These are phyloP conservation scores for Chlorella variabilis DNA, from an alignment of 163 green algal species.

Conservation along the genomic window DNA sequence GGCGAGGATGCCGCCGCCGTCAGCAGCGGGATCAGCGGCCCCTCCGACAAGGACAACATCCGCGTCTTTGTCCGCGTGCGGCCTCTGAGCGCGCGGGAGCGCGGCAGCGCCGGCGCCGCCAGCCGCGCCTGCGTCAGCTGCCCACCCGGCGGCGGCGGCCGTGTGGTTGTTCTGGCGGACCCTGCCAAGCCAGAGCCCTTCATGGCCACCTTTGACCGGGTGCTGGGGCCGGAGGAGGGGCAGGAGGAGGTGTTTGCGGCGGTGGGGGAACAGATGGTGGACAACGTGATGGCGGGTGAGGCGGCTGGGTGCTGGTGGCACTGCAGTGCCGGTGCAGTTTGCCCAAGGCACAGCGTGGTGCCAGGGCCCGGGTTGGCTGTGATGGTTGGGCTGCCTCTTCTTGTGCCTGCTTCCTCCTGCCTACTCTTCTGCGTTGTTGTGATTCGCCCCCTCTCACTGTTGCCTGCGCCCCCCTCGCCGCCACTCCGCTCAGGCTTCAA, in stretches of 20 bases:
- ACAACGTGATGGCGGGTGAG: slow-evolving; percentile 43
- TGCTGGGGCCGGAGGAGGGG: slow-evolving; percentile 32
- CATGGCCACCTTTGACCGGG: slow-evolving; percentile 37
- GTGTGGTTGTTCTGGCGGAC: slow-evolving; percentile 41
- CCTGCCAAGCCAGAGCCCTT: slow-evolving; percentile 17
- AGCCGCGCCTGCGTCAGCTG: neutral
- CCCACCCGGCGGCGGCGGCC: neutral
- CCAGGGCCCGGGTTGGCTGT: too few relatives aligned
- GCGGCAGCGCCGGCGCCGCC: neutral
- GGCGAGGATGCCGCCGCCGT: slow-evolving; percentile 2
- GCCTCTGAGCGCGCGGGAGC: slow-evolving; percentile 24
- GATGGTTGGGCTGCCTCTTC: neutral
- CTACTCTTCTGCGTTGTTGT: too few relatives aligned
- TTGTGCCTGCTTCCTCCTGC: neutral
- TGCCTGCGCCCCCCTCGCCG: neutral
- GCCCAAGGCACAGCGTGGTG: too few relatives aligned
- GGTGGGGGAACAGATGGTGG: slow-evolving; percentile 40
- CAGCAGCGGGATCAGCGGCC: too few relatives aligned
- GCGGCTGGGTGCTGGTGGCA: neutral
- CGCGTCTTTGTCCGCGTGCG: slow-evolving; percentile 42
- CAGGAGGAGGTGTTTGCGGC: slow-evolving; percentile 46
- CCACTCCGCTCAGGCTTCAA: slow-evolving; percentile 44
- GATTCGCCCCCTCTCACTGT: neutral
- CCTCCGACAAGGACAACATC: slow-evolving; percentile 3
- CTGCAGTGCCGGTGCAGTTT: too few relatives aligned